A percentile compares a stretch with the other conserved stretches of the same genome.
Conservation (phyloP, 768 basidiomycete species). For the Hemileccinum impolitum region DNA sequence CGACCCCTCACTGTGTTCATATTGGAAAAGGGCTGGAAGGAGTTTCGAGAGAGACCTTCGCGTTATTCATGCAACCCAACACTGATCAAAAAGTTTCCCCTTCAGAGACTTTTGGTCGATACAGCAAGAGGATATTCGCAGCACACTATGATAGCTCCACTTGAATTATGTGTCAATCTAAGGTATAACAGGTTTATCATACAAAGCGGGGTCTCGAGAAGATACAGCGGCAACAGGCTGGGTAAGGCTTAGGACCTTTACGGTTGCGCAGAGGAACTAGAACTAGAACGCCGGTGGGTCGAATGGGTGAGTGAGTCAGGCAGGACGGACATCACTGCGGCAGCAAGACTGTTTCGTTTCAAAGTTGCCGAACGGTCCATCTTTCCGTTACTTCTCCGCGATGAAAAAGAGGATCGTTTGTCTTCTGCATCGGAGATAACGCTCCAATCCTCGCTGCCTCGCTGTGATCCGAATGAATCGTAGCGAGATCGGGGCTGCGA, state of each 20-base stretch:
- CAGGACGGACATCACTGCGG: conserved; percentile 59
- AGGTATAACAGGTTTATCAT: conserved; percentile 10
- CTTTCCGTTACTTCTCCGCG: conserved; percentile 41
- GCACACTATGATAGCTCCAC: conserved; percentile 39
- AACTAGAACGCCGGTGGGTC: conserved; percentile 39
- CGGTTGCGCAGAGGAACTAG: conserved; percentile 28
- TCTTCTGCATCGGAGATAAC: conserved; percentile 79
- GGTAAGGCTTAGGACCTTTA: conserved; percentile 8
- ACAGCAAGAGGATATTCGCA: conserved; percentile 78
- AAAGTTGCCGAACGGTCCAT: conserved; percentile 35
- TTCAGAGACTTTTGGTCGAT: conserved; percentile 81
- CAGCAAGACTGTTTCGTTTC: conserved; percentile 62
- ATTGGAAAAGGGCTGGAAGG: conserved; percentile 54
- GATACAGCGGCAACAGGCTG: not conserved
- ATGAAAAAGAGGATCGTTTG: conserved; percentile 51
- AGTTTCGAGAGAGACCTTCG: conserved; percentile 84
- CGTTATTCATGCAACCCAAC: conserved; percentile 87
- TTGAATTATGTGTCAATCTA: conserved; percentile 16
- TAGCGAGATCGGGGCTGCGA: conserved; percentile 44
- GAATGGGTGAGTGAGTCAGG: conserved; percentile 50
- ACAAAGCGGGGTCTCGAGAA: not conserved
- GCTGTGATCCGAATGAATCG: conserved; percentile 54
- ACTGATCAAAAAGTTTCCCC: conserved; percentile 68
- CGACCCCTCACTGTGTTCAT: conserved; percentile 93
- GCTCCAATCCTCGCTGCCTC: conserved; percentile 82